Evolutionary conservation across 345 rosid species (phyloP), one percentile per base, ranked within the genome.

Genomic region (Pistacia integerrima): DNA sequence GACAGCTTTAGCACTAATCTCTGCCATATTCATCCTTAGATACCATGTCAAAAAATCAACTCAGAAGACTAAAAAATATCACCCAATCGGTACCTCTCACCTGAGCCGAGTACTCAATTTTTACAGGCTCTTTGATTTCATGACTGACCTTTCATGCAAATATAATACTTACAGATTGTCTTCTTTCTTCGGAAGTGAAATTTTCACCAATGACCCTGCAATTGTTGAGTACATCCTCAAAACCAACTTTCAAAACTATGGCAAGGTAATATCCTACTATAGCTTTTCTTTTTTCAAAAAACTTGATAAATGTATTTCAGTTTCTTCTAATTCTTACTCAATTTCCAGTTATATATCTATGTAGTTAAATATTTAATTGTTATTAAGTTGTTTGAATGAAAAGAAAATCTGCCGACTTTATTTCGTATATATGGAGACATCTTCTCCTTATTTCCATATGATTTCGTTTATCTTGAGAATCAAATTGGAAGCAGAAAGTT

Each of bases 221-320:
- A 74, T 69, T 58, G 84, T 81, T 54, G 84, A 81, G 75, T 74
- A 77, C 52, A 77, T 81, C 0, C 84, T 81, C 81, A 77, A 81
- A 77, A 74, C 78, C 5, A 81, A 81, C 61, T 77, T 77, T 67
- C 64, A 64, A 18, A 81, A 81, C 33, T 81, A 77, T 38, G 80
- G 76, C 66, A 81, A 81, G 84, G 81, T 77, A 66, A 41, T 41
- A 36, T 41, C 44, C 7, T 41, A 41, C 25, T 25, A 25, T 25
- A 25, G 25, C 25, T 25, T 25, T 25, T 25, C 25, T 25, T 48
- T 12, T 25, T 25, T 25, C 25, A 25, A 1, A 1, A 17, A 56
- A 20, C 60, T 4, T 25, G 25, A 25, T 25, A 25, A 25, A 25
- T 25, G 25, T 25, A 25, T 25, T 25, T 25, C 25, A 25, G 0